These are phyloP conservation scores for Dichotomopilus funicola DNA, from an alignment of 2,329 filamentous ascomycete genomes.

Conservation along the genomic window DNA sequence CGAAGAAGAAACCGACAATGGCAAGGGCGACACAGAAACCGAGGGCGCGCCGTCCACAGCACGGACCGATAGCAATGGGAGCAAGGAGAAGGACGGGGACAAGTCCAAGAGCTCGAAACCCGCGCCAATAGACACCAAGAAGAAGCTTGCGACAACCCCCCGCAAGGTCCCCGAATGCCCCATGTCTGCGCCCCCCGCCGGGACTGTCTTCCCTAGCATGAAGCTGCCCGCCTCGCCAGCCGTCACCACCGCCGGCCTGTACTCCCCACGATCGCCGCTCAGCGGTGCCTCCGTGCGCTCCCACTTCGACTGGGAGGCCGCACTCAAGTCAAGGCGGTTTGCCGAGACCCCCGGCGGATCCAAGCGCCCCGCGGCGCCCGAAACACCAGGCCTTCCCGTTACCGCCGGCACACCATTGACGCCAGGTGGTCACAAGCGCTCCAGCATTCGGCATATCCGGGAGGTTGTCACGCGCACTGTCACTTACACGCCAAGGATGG, in stretches of 20 bases:
- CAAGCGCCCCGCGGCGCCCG: constrained; percentile 23
- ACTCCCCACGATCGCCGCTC: constrained; percentile 75
- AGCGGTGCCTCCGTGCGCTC: constrained; percentile 60
- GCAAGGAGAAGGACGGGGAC: constrained; percentile 4
- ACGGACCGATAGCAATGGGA: constrained; percentile 38
- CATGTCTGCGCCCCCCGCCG: constrained; percentile 54
- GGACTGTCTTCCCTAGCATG: constrained; percentile 58
- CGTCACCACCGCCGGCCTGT: constrained; percentile 49
- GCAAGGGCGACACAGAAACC: constrained; percentile 24
- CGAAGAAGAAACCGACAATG: constrained; percentile 32
- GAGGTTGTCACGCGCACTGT: constrained; percentile 94
- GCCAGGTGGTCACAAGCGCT: constrained; percentile 35
- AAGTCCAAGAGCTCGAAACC: constrained; percentile 19
- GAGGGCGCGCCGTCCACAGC: constrained; percentile 50
- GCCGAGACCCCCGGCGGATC: constrained; percentile 46
- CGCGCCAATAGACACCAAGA: constrained; percentile 21
- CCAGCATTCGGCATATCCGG: constrained; percentile 64
- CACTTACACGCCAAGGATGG: constrained; percentile 81
- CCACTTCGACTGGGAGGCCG: constrained; percentile 72
- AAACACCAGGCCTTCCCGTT: constrained; percentile 13
- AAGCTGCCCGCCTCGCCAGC: constrained; percentile 72
- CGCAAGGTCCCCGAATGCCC: constrained; percentile 36
- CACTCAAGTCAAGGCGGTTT: constrained; percentile 58
- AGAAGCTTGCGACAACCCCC: constrained; percentile 17
- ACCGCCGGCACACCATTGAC: constrained; percentile 8